Evolutionary conservation across 2,329 filamentous ascomycete genomes (phyloP).

Genomic region (Scopulariopsis brevicaulis): DNA sequence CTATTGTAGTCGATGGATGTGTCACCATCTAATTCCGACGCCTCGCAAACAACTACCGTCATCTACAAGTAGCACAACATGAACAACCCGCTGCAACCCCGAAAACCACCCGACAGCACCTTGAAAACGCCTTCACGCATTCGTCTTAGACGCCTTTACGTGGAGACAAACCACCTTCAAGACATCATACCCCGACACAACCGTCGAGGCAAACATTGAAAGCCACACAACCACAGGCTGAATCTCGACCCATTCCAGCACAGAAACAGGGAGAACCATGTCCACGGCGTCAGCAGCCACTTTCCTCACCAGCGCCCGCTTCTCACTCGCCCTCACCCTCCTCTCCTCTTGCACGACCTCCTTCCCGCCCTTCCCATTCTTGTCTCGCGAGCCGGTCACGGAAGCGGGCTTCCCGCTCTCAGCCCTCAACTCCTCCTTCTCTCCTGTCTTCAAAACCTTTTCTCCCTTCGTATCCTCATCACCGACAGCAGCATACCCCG

Average conservation of each 20-base stretch:
- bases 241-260: slow-evolving; percentile 48
- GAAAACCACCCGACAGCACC: not conserved
- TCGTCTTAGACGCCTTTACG: not conserved
- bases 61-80: no score
- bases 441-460: slow-evolving; percentile 6
- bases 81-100: not conserved
- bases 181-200: slow-evolving; percentile 47
- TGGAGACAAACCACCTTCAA: slow-evolving; percentile 32
- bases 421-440: slow-evolving; percentile 7
- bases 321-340: slow-evolving; percentile 20
- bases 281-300: slow-evolving; percentile 43
- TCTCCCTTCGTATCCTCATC: slow-evolving; percentile 4
- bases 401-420: not conserved
- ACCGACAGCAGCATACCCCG: slow-evolving; percentile 2
- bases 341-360: slow-evolving; percentile 17
- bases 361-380: slow-evolving; percentile 8
- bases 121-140: not conserved
- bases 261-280: slow-evolving; percentile 45
- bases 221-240: slow-evolving; percentile 40
- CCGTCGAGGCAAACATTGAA: slow-evolving; percentile 49
- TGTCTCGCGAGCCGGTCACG: not conserved
- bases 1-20: no score
- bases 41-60: not conserved
- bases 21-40: no score
- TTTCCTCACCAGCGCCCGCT: slow-evolving; percentile 12